These are phyloP conservation scores for Podila verticillata DNA, from an alignment of 192 early-diverging fungal species.

Conservation along the genomic window DNA sequence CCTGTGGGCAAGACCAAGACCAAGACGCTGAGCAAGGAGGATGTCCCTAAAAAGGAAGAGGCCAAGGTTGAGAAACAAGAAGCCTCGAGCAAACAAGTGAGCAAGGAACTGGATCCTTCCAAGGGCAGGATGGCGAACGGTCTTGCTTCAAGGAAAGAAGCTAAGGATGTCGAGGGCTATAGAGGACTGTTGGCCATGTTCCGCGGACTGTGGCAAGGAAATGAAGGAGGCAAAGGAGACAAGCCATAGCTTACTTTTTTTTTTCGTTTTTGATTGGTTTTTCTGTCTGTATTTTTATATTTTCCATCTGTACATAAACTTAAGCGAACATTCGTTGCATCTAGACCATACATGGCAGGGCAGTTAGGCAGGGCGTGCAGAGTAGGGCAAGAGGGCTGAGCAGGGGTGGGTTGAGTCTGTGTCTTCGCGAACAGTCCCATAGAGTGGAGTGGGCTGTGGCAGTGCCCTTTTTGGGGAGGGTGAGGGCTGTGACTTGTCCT, in stretches of 20 bases:
- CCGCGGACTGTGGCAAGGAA: constrained; percentile 32
- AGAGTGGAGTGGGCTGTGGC: too few relatives aligned
- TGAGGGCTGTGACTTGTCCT: too few relatives aligned
- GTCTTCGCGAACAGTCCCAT: too few relatives aligned
- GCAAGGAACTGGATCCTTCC: too few relatives aligned
- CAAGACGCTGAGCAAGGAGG: neutral
- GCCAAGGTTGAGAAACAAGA: neutral
- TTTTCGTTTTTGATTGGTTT: neutral
- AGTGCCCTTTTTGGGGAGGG: too few relatives aligned
- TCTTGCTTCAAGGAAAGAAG: neutral
- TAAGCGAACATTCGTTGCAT: too few relatives aligned
- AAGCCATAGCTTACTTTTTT: neutral
- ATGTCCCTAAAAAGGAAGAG: neutral
- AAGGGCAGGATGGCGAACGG: neutral
- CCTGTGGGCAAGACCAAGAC: neutral
- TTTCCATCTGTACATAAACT: neutral
- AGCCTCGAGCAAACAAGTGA: neutral
- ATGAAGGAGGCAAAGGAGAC: constrained; percentile 8
- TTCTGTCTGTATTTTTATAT: neutral
- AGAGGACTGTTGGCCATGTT: constrained; percentile 37
- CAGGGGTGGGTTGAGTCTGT: too few relatives aligned
- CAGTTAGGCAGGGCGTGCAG: too few relatives aligned
- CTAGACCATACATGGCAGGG: too few relatives aligned
- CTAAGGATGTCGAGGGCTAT: constrained; percentile 1
- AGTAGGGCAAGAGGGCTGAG: too few relatives aligned